Conservation (phyloP, 2,329 filamentous ascomycete genomes). For the Zalaria sp. region DNA sequence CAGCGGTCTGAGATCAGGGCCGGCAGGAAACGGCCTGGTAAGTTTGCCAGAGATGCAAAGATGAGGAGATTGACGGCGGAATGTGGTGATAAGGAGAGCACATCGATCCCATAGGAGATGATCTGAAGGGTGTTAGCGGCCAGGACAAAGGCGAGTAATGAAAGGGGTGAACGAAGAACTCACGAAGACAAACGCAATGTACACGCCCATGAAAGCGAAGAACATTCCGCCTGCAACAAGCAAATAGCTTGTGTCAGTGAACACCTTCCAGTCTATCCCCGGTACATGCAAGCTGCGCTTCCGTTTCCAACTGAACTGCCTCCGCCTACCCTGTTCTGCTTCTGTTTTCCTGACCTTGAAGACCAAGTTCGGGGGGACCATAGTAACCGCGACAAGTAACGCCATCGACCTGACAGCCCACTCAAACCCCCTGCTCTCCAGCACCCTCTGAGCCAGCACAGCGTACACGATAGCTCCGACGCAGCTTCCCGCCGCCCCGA, state of each 20-base stretch:
- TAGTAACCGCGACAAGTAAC: constrained; percentile 8
- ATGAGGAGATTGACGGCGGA: constrained; percentile 16
- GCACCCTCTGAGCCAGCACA: constrained; percentile 23
- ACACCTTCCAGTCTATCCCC: not conserved
- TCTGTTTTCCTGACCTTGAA: constrained; percentile 5
- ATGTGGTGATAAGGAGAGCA: constrained; percentile 12
- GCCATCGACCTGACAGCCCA: constrained; percentile 15
- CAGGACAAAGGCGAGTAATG: not conserved
- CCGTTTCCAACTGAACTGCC: too few relatives aligned
- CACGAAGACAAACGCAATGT: constrained; percentile 19
- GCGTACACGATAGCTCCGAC: constrained; percentile 42
- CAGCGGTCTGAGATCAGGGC: constrained; percentile 16
- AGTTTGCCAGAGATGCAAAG: constrained; percentile 16
- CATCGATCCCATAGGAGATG: constrained; percentile 13
- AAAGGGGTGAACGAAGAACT: not conserved
- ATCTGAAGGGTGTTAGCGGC: constrained; percentile 6
- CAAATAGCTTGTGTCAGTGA: constrained; percentile 9
- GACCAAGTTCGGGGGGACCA: constrained; percentile 12
- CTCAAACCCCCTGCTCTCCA: constrained; percentile 16
- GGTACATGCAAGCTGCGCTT: not conserved
- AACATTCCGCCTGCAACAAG: constrained; percentile 16
- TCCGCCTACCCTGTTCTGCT: too few relatives aligned
- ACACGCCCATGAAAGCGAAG: constrained; percentile 18
- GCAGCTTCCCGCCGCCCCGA: constrained; percentile 45
- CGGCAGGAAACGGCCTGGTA: constrained; percentile 18